Percentiles rank a stretch among this genome's conserved stretches.
Evolutionary conservation across 192 early-diverging fungal species (phyloP).

Genomic region (Glomus cerebriforme): DNA sequence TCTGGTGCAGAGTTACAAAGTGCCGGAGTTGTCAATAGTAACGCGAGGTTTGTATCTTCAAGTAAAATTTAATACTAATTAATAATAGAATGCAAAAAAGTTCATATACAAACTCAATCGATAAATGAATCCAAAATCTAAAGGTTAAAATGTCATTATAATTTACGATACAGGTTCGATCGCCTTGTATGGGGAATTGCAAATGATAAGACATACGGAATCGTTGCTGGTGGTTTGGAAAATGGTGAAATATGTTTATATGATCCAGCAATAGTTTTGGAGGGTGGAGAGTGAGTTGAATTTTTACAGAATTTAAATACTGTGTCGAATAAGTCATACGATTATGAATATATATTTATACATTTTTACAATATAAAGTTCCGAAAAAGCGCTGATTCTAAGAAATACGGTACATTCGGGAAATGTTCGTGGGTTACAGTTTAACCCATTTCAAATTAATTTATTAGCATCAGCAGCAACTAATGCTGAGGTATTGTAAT

Average conservation of each 20-base stretch:
- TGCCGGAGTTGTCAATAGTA: slow-evolving; percentile 56
- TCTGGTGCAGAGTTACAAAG: slow-evolving; percentile 46
- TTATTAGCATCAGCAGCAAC: slow-evolving; percentile 86
- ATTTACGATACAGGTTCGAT: slow-evolving; percentile 72
- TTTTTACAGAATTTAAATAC: background rate
- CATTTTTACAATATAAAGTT: slow-evolving; percentile 27
- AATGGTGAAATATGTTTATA: slow-evolving; percentile 90
- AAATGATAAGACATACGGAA: slow-evolving; percentile 60
- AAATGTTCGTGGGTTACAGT: slow-evolving; percentile 88
- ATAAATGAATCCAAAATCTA: background rate
- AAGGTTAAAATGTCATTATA: background rate
- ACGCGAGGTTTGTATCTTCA: slow-evolving; percentile 55
- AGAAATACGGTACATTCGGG: slow-evolving; percentile 79
- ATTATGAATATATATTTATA: slow-evolving; percentile 7
- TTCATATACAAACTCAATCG: background rate
- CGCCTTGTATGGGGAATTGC: slow-evolving; percentile 81
- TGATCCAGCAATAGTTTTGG: slow-evolving; percentile 76
- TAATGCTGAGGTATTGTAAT: slow-evolving; percentile 82
- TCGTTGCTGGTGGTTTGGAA: slow-evolving; percentile 93
- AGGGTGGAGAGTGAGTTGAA: slow-evolving; percentile 51
- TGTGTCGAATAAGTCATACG: background rate
- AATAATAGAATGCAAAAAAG: background rate
- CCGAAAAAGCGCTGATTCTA: slow-evolving; percentile 63
- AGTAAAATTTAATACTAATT: background rate
- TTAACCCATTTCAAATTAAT: slow-evolving; percentile 85